These are phyloP conservation scores for Tothia fuscella DNA, from an alignment of 2,329 filamentous ascomycete genomes.

Conservation along the genomic window DNA sequence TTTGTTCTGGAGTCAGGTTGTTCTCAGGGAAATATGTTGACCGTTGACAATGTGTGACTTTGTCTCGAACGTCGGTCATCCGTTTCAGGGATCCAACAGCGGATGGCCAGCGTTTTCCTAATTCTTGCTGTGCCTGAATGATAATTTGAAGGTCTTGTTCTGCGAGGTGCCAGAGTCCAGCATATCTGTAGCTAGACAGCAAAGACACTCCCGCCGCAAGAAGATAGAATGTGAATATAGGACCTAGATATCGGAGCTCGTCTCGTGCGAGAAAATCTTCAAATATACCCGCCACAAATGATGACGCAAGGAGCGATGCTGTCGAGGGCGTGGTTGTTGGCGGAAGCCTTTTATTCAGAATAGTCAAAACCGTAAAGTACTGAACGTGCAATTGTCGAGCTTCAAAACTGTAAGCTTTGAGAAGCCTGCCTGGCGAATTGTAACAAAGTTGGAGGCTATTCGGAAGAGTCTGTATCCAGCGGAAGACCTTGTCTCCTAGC, in stretches of 20 bases:
- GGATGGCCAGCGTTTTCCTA: conserved; percentile 22
- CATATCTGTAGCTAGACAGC: conserved; percentile 27
- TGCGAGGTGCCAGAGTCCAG: conserved; percentile 18
- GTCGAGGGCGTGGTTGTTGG: conserved; percentile 22
- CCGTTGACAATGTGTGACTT: conserved; percentile 19
- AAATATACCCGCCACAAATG: conserved; percentile 31
- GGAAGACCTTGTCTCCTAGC: conserved; percentile 27
- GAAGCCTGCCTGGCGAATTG: conserved; percentile 15
- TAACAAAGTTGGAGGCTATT: conserved; percentile 21
- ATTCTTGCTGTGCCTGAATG: conserved; percentile 19
- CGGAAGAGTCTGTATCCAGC: conserved; percentile 28
- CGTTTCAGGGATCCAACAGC: conserved; percentile 22
- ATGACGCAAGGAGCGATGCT: conserved; percentile 28
- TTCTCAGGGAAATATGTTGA: conserved; percentile 20
- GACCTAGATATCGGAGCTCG: conserved; percentile 28
- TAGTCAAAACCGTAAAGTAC: conserved; percentile 29
- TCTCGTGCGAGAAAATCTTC: conserved; percentile 31
- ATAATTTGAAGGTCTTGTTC: conserved; percentile 21
- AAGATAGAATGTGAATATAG: conserved; percentile 31
- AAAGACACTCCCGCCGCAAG: conserved; percentile 28
- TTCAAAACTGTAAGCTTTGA: conserved; percentile 23
- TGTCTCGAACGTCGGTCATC: conserved; percentile 19
- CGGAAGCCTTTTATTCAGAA: conserved; percentile 26
- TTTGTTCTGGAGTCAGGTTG: conserved; percentile 17
- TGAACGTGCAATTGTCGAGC: conserved; percentile 25